phyloP scores from a whole-genome alignment of 1,139 yeast genomes.

The Scheffersomyces insectosa region DNA sequence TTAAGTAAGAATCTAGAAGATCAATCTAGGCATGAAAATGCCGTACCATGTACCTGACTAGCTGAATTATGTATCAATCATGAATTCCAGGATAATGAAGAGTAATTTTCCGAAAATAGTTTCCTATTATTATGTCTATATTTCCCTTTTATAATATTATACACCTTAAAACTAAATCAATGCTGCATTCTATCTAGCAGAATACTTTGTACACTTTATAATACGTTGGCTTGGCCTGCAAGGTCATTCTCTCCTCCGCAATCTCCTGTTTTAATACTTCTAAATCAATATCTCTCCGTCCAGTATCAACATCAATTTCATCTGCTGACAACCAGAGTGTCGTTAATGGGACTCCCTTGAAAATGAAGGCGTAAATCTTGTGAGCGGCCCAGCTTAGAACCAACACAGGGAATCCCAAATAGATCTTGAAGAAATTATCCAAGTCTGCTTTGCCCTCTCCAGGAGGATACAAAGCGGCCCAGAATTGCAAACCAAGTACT shows the following conservation, averaged over 20 bases:
- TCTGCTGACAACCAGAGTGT: conserved; percentile 40
- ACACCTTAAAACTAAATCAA: too few species aligned
- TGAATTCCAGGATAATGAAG: too few species aligned
- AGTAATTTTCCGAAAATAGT: too few species aligned
- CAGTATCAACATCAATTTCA: conserved; percentile 53
- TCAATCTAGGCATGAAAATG: too few species aligned
- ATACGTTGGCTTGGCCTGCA: conserved; percentile 31
- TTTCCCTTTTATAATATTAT: too few species aligned
- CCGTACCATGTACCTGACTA: too few species aligned
- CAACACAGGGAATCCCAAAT: conserved; percentile 33
- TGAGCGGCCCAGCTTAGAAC: conserved; percentile 31
- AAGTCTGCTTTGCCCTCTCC: conserved; percentile 31
- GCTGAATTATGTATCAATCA: too few species aligned
- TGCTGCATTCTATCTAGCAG: conserved; percentile 32
- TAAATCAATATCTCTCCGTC: conserved; percentile 56
- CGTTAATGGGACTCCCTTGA: conserved; percentile 23
- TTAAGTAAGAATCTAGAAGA: too few species aligned
- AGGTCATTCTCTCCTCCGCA: conserved; percentile 44
- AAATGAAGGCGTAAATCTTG: conserved; percentile 29
- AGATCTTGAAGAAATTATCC: conserved; percentile 30
- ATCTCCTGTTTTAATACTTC: conserved; percentile 53
- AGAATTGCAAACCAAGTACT: conserved; percentile 35
- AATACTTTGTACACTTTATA: conserved; percentile 41
- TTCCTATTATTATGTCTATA: too few species aligned
- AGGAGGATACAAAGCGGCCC: conserved; percentile 43